Evolutionary conservation across 2,329 filamentous ascomycete genomes (phyloP), one percentile per base, ranked within the genome.

Genomic region (Huntiella moniliformis): DNA sequence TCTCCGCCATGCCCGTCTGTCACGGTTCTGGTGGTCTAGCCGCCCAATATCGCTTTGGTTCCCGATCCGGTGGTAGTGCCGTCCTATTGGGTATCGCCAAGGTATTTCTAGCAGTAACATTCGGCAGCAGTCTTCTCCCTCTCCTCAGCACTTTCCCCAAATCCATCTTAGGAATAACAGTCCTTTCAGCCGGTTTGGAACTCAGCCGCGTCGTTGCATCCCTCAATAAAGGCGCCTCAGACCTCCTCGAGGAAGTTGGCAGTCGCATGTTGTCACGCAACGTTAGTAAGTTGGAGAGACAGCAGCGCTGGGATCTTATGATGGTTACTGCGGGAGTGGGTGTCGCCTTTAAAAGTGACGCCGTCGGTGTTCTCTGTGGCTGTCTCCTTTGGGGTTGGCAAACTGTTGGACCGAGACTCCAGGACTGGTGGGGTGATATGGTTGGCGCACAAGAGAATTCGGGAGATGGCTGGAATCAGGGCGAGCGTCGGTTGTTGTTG

Each of bases 1-100:
- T 94, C 55, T 87, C 87, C 41, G 82, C 81, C 4, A 96, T 95
- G 91, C 91, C 88, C 3, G 77, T 91, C 3, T 96, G 91, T 57
- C 91, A 96, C 58, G 88, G 88, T 4, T 85, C 85, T 1, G 88
- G 88, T 2, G 88, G 88, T 0, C 67, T 96, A 0, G 91, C 91
- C 4, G 91, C 82, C 0, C 88, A 96, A 58, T 84, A 85, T 59
- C 77, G 85, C 4, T 96, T 96, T 54, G 88, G 88, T 1, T 87
- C 88, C 4, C 77, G 88, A 41, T 92, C 83, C 49, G 88, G 88
- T 7, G 76, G 84, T 0, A 86, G 80, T 54, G 71, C 95, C 51
- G 74, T 95, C 45, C 58, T 93, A 17, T 72, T 96, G 0, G 88
- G 88, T 0, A 39, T 73, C 0, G 62, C 82, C 50, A 95, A 95